phyloP scores from a whole-genome alignment of 2,329 filamentous ascomycete species.

The Incumbomyces lentus region DNA sequence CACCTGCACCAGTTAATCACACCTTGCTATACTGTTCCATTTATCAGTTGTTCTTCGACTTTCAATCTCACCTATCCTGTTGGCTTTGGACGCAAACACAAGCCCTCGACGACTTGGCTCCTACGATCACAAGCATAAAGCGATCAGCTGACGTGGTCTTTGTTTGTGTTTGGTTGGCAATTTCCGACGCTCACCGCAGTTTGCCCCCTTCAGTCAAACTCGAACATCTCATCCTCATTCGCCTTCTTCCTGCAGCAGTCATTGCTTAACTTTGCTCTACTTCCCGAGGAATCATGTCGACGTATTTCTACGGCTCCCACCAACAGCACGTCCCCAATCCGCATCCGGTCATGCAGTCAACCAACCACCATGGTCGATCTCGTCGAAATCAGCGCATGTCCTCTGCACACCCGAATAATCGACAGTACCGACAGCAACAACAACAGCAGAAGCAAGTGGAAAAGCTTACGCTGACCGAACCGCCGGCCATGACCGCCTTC shows the following conservation, averaged over 20 bases:
- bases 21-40: background rate
- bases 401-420: conserved; percentile 70
- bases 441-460: conserved; percentile 64
- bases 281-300: conserved; percentile 31
- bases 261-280: conserved; percentile 1
- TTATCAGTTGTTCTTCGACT: background rate
- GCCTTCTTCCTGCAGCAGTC: background rate
- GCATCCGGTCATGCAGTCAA: conserved; percentile 26
- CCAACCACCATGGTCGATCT: conserved; percentile 58
- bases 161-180: conserved; percentile 2
- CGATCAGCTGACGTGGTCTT: conserved; percentile 7
- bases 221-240: background rate
- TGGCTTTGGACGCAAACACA: conserved; percentile 3
- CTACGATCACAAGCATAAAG: background rate
- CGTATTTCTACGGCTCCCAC: conserved; percentile 36
- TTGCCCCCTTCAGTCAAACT: conserved; percentile 5
- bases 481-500: conserved; percentile 65
- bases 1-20: background rate
- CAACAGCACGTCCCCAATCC: conserved; percentile 47
- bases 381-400: conserved; percentile 73
- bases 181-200: conserved; percentile 5
- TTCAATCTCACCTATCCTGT: background rate
- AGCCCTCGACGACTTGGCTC: background rate
- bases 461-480: conserved; percentile 60
- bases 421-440: conserved; percentile 61